These are phyloP conservation scores for Talaromyces islandicus DNA, from an alignment of 2,329 filamentous ascomycete genomes.

Conservation along the genomic window DNA sequence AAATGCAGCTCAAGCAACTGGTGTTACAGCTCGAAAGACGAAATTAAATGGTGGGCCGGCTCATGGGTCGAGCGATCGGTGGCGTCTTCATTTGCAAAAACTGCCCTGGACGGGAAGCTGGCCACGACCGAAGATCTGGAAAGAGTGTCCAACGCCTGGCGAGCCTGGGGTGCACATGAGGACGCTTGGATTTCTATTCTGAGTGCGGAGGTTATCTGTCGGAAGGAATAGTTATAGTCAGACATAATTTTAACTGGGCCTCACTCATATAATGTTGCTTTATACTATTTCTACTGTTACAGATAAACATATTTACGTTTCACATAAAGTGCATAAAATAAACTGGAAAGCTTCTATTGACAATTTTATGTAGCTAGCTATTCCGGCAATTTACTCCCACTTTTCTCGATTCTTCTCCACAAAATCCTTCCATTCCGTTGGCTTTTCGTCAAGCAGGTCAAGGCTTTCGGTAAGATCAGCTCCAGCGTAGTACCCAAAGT, in stretches of 20 bases:
- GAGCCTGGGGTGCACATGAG: conserved; percentile 7
- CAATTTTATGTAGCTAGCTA: no score
- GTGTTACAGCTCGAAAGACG: conserved; percentile 10
- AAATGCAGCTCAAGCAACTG: conserved; percentile 11
- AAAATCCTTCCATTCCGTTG: conserved; percentile 21
- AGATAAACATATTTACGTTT: no score
- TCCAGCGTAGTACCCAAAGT: conserved; percentile 50
- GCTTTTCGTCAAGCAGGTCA: conserved; percentile 20
- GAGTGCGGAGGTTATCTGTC: conserved; percentile 7
- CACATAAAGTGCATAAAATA: no score
- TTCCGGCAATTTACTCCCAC: not conserved
- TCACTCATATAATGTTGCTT: not conserved
- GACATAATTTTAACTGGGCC: not conserved
- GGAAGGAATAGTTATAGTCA: conserved; percentile 1
- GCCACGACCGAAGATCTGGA: conserved; percentile 4
- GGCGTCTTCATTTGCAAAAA: conserved; percentile 5
- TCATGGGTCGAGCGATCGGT: conserved; percentile 6
- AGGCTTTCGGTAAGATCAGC: conserved; percentile 22
- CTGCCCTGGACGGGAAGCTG: conserved; percentile 5
- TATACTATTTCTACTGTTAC: not conserved
- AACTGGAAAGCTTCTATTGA: no score
- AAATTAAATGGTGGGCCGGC: conserved; percentile 10
- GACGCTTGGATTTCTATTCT: conserved; percentile 9
- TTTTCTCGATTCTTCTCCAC: conserved; percentile 13
- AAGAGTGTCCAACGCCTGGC: conserved; percentile 2